phyloP scores from a whole-genome alignment of 805 yeast genomes.

The Teunomyces stri region DNA sequence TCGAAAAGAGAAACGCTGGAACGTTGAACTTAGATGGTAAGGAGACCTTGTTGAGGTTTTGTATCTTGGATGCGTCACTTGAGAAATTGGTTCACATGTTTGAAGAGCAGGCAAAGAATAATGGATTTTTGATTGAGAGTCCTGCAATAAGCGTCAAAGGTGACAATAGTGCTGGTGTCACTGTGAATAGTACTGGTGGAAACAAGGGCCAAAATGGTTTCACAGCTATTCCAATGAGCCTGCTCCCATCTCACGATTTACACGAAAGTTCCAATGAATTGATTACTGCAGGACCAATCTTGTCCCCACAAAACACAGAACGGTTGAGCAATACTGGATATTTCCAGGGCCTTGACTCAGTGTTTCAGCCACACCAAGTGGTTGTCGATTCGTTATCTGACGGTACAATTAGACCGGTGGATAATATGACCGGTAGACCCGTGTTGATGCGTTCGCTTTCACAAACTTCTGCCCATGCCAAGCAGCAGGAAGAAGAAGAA shows the following conservation, averaged over 20 bases:
- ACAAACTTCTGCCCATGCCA: conserved; percentile 65
- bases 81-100: conserved; percentile 52
- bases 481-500: conserved; percentile 83
- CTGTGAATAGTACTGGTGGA: not conserved
- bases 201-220: not conserved
- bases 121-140: conserved; percentile 11
- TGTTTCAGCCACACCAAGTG: conserved; percentile 63
- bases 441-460: conserved; percentile 63
- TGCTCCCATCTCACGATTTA: conserved; percentile 22
- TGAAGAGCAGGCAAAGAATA: conserved; percentile 36
- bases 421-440: conserved; percentile 69
- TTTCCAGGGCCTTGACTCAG: conserved; percentile 22
- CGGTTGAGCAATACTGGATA: conserved; percentile 18
- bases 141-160: not conserved
- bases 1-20: conserved; percentile 45
- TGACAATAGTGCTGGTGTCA: not conserved
- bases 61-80: conserved; percentile 52
- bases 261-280: conserved; percentile 51
- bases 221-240: conserved; percentile 1
- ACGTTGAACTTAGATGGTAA: conserved; percentile 52
- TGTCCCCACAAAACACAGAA: conserved; percentile 39
- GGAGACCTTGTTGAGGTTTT: conserved; percentile 51
- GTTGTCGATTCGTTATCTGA: conserved; percentile 62
- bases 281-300: conserved; percentile 52
- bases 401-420: conserved; percentile 54